Evolutionary conservation across 345 rosid genomes (phyloP), one percentile per base, ranked within the genome.

Genomic region (Bruguiera gymnorhiza): DNA sequence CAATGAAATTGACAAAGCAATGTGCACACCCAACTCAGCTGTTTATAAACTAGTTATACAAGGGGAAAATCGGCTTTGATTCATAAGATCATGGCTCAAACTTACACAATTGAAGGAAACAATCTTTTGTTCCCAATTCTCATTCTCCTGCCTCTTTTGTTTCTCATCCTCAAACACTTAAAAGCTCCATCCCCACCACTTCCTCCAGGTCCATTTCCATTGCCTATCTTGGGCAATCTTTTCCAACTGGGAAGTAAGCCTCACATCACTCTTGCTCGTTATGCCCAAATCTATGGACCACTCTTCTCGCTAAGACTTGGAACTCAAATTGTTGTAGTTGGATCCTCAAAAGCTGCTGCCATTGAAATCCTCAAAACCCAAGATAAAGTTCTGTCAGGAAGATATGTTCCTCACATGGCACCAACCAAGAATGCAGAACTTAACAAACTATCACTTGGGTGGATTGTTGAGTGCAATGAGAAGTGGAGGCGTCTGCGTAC

Each of bases 131-230:
- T 30, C 30, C 70, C 75, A 8, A 2, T 69, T 34, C 60, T 73
- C 19, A 61, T 76, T 70, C 67, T 74, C 18, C 56, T 69, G 29
- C 60, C 63, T 69, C 26, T 74, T 6, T 34, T 65, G 43, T 61
- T 67, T 43, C 68, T 80, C 59, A 52, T 76, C 55, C 63, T 63
- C 9, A 73, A 70, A 23, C 73, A 46, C 63, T 67, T 73, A 6
- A 73, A 62, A 56, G 32, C 66, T 32, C 39, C 54, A 32, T 43
- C 11, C 0, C 69, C 68, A 29, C 74, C 79, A 26, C 56, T 74
- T 18, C 84, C 84, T 54, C 79, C 84, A 20, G 84, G 84, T 23
- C 79, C 84, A 39, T 62, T 19, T 69, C 59, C 72, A 56, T 77
- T 81, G 76, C 79, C 81, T 24, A 48, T 81, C 62, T n/a, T 81